Evolutionary conservation across 78 protist species (phyloP).

Genomic region (Dictyostelium brefeldianum): DNA sequence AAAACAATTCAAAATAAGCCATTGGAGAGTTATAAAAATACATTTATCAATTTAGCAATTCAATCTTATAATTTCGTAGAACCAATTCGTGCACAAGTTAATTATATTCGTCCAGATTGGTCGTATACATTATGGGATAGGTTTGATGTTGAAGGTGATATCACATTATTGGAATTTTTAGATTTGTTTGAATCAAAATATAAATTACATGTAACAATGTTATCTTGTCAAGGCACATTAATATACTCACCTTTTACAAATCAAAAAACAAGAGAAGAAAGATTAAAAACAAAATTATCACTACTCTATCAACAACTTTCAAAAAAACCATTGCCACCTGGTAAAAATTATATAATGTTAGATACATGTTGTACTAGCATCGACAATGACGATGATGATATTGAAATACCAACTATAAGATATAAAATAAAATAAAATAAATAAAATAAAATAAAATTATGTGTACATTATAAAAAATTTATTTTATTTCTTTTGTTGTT

Average conservation of each 20-base stretch:
- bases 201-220: slow-evolving; percentile 81
- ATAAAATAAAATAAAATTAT: neutral
- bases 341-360: slow-evolving; percentile 49
- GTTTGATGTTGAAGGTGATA: slow-evolving; percentile 88
- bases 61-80: slow-evolving; percentile 95
- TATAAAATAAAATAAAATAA: slow-evolving; percentile 46
- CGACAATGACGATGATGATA: slow-evolving; percentile 52
- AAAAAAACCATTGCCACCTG: slow-evolving; percentile 58
- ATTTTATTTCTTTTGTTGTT: no score
- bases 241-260: slow-evolving; percentile 63
- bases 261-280: slow-evolving; percentile 42
- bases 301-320: neutral
- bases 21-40: slow-evolving; percentile 91
- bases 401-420: slow-evolving; percentile 57
- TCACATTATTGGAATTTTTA: slow-evolving; percentile 82
- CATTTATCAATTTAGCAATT: slow-evolving; percentile 97
- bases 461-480: no score
- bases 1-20: slow-evolving; percentile 87
- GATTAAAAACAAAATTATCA: slow-evolving; percentile 26
- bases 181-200: slow-evolving; percentile 58
- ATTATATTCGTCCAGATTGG: slow-evolving; percentile 76
- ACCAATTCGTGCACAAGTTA: slow-evolving; percentile 94
- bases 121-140: slow-evolving; percentile 93
- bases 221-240: slow-evolving; percentile 85
- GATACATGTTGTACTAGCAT: slow-evolving; percentile 58